A percentile compares a stretch with the other conserved stretches of the same genome.
These are phyloP conservation scores for Barnettozyma pratensis DNA, from an alignment of 805 yeast genomes.

Conservation along the genomic window DNA sequence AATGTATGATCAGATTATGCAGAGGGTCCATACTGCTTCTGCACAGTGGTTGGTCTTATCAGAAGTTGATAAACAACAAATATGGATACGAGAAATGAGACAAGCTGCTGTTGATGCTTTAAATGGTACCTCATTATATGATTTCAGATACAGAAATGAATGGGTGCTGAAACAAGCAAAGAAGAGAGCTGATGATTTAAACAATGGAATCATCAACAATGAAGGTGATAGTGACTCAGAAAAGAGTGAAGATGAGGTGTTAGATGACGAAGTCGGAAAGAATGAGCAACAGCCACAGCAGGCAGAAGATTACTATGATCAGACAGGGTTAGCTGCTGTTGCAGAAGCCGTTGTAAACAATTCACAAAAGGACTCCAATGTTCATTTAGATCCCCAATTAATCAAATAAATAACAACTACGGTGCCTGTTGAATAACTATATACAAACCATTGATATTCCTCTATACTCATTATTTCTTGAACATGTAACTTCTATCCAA, in stretches of 20 bases:
- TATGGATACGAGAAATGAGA: constrained; percentile 42
- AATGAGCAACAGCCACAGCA: neutral
- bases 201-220: constrained; percentile 1
- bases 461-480: constrained; percentile 13
- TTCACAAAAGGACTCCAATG: constrained; percentile 3
- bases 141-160: constrained; percentile 36
- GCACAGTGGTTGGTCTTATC: constrained; percentile 39
- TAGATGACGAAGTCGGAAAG: constrained; percentile 8
- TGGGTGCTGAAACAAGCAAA: constrained; percentile 31
- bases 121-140: constrained; percentile 36
- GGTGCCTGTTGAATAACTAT: too few relatives aligned
- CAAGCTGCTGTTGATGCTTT: constrained; percentile 40
- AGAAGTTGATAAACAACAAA: constrained; percentile 31
- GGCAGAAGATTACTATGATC: constrained; percentile 13
- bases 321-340: constrained; percentile 22
- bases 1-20: constrained; percentile 27
- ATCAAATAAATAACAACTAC: constrained; percentile 1
- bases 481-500: constrained; percentile 58
- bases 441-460: neutral
- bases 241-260: neutral
- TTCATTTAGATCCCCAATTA: constrained; percentile 16
- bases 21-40: constrained; percentile 39
- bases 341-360: constrained; percentile 24
- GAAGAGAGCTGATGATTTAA: constrained; percentile 2
- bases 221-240: constrained; percentile 5